Percentiles rank a stretch among this genome's conserved stretches.
Evolutionary conservation across 495 filamentous ascomycete species (phyloP).

Genomic region (Niebla homalea): DNA sequence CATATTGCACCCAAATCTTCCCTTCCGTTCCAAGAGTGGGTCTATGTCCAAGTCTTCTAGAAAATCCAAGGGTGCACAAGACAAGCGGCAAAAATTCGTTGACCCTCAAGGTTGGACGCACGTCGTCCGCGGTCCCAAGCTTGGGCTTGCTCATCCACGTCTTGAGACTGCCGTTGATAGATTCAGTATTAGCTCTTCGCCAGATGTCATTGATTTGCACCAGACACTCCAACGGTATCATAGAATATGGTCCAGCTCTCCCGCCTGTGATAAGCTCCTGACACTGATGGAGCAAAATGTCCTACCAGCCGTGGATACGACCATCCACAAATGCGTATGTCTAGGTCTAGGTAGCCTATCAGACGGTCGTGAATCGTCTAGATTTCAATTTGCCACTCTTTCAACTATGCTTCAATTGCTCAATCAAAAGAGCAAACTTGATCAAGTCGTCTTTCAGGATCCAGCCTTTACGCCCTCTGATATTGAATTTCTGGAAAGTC

Average conservation of each 20-base stretch:
- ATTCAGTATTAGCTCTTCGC: not conserved
- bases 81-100: constrained; percentile 34
- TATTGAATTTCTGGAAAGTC: constrained; percentile 36
- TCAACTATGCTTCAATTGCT: constrained; percentile 34
- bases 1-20: too few species aligned
- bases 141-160: too few species aligned
- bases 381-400: constrained; percentile 52
- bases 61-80: too few species aligned
- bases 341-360: constrained; percentile 44
- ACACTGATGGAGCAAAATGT: not conserved
- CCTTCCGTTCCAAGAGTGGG: too few species aligned
- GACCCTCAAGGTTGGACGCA: constrained; percentile 45
- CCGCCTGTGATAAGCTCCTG: not conserved
- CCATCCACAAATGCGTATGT: constrained; percentile 26
- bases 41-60: too few species aligned
- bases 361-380: constrained; percentile 16
- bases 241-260: constrained; percentile 4
- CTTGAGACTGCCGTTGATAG: too few species aligned
- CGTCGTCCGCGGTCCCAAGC: constrained; percentile 24
- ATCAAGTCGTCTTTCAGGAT: constrained; percentile 47
- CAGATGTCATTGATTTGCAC: not conserved
- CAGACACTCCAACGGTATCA: constrained; percentile 10
- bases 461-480: constrained; percentile 55
- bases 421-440: constrained; percentile 1
- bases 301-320: not conserved